Evolutionary conservation across 768 basidiomycete species (phyloP).

Genomic region (Hericium coralloides): DNA sequence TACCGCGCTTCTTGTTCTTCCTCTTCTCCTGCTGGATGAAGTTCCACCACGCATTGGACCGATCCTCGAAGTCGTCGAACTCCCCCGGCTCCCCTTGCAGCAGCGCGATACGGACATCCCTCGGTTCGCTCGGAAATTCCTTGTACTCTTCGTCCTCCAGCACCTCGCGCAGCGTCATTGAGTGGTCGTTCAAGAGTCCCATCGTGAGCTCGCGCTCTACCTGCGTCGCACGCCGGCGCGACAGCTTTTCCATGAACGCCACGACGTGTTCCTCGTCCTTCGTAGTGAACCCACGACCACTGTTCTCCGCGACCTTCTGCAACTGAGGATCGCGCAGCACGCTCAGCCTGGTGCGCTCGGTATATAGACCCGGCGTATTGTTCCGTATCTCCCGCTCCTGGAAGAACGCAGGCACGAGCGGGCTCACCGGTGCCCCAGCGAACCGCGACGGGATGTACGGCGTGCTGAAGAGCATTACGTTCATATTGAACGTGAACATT

Average conservation of each 20-base stretch:
- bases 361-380: not conserved
- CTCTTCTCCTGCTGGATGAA: not conserved
- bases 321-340: not conserved
- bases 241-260: not conserved
- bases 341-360: not conserved
- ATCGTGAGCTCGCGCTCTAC: not conserved
- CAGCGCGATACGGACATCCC: not conserved
- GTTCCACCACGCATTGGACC: not conserved
- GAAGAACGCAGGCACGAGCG: not conserved
- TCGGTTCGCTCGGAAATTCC: not conserved
- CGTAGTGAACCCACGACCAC: not conserved
- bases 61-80: not conserved
- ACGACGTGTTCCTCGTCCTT: not conserved
- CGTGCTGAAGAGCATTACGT: constrained; percentile 9
- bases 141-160: not conserved
- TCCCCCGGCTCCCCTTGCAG: not conserved
- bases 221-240: not conserved
- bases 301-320: not conserved
- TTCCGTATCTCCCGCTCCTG: not conserved
- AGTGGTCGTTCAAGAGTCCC: not conserved
- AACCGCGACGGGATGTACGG: not conserved
- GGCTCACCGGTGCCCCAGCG: not conserved
- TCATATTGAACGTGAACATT: constrained; percentile 38
- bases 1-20: not conserved
- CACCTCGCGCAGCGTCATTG: not conserved